Conservation (phyloP, 345 rosid species). For the Linum trigynum region DNA sequence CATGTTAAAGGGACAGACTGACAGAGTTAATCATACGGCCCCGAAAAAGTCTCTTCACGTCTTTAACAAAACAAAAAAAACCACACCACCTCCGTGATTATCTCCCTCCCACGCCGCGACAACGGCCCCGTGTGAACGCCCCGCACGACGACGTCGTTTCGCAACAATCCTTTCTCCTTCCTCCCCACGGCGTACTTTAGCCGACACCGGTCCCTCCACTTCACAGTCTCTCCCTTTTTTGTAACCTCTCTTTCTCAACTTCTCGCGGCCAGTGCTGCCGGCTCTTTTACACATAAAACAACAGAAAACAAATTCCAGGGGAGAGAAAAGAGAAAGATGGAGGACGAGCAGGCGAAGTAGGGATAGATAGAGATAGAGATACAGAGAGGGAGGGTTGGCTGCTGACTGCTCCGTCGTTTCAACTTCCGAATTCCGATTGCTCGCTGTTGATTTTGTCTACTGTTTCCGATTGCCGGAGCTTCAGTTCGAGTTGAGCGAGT, state of each 20-base stretch:
- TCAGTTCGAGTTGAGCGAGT: too few relatives aligned
- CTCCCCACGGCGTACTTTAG: slow-evolving; percentile 20
- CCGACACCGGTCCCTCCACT: slow-evolving; percentile 1
- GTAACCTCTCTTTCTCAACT: neutral
- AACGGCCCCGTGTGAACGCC: neutral
- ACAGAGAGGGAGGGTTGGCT: too few relatives aligned
- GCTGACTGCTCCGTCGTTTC: too few relatives aligned
- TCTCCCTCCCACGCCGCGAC: neutral
- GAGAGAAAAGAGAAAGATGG: neutral
- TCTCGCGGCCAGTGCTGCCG: neutral
- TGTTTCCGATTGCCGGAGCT: too few relatives aligned
- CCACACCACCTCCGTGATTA: neutral
- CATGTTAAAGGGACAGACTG: too few relatives aligned
- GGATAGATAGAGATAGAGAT: neutral
- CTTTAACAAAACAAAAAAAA: too few relatives aligned
- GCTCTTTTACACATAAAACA: neutral
- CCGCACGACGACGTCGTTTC: neutral
- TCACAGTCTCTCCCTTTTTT: neutral
- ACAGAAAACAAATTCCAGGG: neutral
- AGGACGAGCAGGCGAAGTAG: neutral
- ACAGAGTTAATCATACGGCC: too few relatives aligned
- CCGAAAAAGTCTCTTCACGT: too few relatives aligned
- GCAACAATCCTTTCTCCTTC: neutral
- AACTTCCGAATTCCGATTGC: too few relatives aligned
- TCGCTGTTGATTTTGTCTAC: too few relatives aligned